These are phyloP conservation scores for Podosphaera xanthii DNA, from an alignment of 2,329 filamentous ascomycete genomes.

Conservation along the genomic window DNA sequence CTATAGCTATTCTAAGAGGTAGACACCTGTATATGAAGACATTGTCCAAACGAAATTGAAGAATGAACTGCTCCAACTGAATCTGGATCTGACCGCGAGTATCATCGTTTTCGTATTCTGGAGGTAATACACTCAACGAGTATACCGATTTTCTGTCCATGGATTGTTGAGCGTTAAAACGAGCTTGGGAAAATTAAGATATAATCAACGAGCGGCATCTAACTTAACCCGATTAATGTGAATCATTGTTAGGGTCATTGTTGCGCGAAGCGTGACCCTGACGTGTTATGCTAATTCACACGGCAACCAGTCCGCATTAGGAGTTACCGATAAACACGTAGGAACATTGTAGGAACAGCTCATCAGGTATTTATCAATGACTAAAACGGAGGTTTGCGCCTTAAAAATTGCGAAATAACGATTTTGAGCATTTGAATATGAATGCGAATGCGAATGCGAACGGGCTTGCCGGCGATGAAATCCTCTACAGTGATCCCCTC, in stretches of 20 bases:
- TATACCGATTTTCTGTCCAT: constrained; percentile 86
- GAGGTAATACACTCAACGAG: constrained; percentile 57
- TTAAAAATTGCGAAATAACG: not conserved
- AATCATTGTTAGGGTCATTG: no score
- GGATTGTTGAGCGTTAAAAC: not conserved
- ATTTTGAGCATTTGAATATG: not conserved
- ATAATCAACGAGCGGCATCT: no score
- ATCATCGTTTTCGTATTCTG: constrained; percentile 38
- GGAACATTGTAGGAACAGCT: no score
- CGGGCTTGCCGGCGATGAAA: no score
- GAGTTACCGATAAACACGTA: no score
- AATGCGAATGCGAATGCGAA: not conserved
- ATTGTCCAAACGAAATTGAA: constrained; percentile 86
- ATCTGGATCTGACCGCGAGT: constrained; percentile 50
- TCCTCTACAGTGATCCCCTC: not conserved
- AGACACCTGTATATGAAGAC: constrained; percentile 75
- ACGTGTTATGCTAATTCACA: no score
- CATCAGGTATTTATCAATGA: no score
- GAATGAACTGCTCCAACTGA: constrained; percentile 71
- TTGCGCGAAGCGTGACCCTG: no score
- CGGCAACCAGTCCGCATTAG: no score
- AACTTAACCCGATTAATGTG: no score
- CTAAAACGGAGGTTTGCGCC: no score
- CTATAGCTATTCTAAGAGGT: not conserved
- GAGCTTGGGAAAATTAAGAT: no score